phyloP scores from a whole-genome alignment of 805 yeast genomes.

The Limtongia smithiae region DNA sequence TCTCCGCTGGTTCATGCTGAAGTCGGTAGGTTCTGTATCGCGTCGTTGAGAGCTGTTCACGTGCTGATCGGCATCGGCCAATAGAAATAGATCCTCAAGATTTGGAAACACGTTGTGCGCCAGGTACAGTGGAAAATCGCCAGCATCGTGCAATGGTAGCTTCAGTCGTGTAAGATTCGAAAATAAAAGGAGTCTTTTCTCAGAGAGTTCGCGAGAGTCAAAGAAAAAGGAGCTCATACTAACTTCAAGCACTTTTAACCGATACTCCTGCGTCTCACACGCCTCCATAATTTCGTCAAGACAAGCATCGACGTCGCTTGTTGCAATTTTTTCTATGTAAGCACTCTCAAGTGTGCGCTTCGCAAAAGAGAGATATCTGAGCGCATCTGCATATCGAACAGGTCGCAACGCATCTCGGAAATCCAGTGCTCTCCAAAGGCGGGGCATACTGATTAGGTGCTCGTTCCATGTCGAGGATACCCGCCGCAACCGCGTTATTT shows the following conservation, averaged over 20 bases:
- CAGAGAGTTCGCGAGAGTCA: not conserved
- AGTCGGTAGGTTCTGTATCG: not conserved
- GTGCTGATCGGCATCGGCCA: not conserved
- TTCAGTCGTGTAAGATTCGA: slow-evolving; percentile 4
- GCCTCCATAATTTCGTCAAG: not conserved
- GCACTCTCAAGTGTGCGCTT: not conserved
- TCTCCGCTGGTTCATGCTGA: not conserved
- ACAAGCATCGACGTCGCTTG: not conserved
- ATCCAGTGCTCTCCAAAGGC: slow-evolving; percentile 9
- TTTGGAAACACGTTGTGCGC: not conserved
- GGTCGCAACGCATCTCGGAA: slow-evolving; percentile 9
- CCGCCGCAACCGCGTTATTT: not conserved
- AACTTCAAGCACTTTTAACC: slow-evolving; percentile 2
- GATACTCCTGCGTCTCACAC: not conserved
- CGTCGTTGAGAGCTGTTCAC: not conserved
- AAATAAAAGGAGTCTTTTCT: not conserved
- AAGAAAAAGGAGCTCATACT: slow-evolving; percentile 1
- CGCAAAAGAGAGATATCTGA: not conserved
- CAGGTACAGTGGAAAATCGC: not conserved
- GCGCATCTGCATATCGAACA: not conserved
- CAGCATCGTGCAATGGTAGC: slow-evolving; percentile 5
- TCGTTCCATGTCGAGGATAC: slow-evolving; percentile 8
- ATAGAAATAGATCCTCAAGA: slow-evolving; percentile 2
- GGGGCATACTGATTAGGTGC: not conserved
- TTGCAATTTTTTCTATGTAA: not conserved